These are phyloP conservation scores for Penstemon newberryi DNA, from an alignment of 257 asterid species.

Conservation along the genomic window DNA sequence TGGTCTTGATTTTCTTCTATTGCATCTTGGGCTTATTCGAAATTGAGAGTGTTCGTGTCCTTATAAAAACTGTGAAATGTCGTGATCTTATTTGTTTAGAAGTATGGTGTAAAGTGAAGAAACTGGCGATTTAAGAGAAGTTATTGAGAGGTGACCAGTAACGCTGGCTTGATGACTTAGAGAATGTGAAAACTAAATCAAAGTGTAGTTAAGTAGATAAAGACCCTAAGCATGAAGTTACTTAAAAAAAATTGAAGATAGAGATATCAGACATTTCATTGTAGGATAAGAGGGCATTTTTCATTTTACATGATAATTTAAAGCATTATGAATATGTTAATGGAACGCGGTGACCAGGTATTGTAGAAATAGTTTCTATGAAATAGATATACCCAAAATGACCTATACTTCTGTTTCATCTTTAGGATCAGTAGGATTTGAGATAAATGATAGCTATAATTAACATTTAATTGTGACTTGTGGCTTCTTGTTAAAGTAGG, in stretches of 20 bases:
- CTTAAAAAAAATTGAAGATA: too few species aligned
- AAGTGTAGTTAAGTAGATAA: too few species aligned
- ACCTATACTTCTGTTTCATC: too few species aligned
- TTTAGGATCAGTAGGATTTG: constrained; percentile 1
- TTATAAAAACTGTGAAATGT: constrained; percentile 15
- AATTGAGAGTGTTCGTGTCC: constrained; percentile 18
- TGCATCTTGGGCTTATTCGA: constrained; percentile 17
- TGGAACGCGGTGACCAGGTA: too few species aligned
- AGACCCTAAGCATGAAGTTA: too few species aligned
- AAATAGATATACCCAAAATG: too few species aligned
- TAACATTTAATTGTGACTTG: neutral
- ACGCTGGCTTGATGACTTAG: constrained; percentile 21
- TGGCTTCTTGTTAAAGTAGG: neutral
- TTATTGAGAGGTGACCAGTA: neutral
- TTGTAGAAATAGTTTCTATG: too few species aligned
- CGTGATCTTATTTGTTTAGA: constrained; percentile 7
- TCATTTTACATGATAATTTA: too few species aligned
- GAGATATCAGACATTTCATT: too few species aligned
- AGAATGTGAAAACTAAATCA: neutral
- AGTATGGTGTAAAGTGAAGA: constrained; percentile 17
- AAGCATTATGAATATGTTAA: too few species aligned
- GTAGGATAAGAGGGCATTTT: too few species aligned
- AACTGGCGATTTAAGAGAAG: constrained; percentile 8
- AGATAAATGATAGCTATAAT: constrained; percentile 13
- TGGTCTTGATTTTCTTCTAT: constrained; percentile 6